Evolutionary conservation across 345 rosid genomes (phyloP).

Genomic region (Gossypium bickii): DNA sequence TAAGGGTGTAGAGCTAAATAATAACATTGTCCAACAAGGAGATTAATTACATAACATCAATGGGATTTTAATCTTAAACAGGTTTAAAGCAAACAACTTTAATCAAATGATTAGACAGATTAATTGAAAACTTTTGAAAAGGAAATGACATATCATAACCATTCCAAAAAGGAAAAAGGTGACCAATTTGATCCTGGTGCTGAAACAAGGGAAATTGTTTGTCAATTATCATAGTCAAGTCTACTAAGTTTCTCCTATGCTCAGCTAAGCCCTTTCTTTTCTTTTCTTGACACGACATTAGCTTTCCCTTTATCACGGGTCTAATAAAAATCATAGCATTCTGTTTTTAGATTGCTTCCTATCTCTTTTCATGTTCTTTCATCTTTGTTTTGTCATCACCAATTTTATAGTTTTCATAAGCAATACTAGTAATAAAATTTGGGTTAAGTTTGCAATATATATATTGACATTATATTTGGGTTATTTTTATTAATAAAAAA

Average conservation of each 20-base stretch:
- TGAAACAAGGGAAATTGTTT: not conserved
- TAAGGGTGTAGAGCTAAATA: too few relatives aligned
- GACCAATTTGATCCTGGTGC: not conserved
- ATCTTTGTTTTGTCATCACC: not conserved
- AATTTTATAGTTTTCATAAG: not conserved
- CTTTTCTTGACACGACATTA: not conserved
- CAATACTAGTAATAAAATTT: not conserved
- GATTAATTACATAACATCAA: not conserved
- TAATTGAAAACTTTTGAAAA: not conserved
- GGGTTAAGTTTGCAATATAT: too few relatives aligned
- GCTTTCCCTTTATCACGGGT: not conserved
- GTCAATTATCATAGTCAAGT: not conserved
- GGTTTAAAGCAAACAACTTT: not conserved
- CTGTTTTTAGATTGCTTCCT: not conserved
- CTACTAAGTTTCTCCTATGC: not conserved
- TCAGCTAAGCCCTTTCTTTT: not conserved
- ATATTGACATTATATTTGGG: too few relatives aligned
- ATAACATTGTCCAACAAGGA: too few relatives aligned
- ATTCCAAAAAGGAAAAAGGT: not conserved
- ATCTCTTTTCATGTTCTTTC: not conserved
- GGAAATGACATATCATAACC: conserved; percentile 14
- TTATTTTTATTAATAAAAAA: too few relatives aligned
- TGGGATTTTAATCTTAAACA: not conserved
- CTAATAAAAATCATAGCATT: not conserved
- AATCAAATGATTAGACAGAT: not conserved